These are phyloP conservation scores for Cucumis melo DNA, from an alignment of 306 rosid species.

Conservation along the genomic window DNA sequence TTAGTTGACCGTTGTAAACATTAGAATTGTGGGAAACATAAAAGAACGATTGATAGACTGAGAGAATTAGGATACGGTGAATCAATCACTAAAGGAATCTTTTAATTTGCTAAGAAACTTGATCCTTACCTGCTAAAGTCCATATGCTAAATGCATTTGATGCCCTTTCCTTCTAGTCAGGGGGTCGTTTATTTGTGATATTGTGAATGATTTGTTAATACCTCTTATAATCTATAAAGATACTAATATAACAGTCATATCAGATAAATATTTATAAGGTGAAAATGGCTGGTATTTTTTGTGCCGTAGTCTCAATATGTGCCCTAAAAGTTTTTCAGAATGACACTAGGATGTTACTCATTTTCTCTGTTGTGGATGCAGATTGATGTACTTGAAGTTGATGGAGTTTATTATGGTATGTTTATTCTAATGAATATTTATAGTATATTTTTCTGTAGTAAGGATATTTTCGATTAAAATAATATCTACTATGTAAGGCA, in stretches of 20 bases:
- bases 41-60: background rate
- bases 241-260: background rate
- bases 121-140: background rate
- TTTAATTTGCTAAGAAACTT: background rate
- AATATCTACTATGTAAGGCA: too few species aligned
- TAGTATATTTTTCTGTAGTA: background rate
- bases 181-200: background rate
- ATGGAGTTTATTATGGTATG: constrained; percentile 82
- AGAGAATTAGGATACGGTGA: background rate
- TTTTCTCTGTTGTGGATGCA: constrained; percentile 22
- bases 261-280: background rate
- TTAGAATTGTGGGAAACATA: background rate
- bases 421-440: background rate
- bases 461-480: background rate
- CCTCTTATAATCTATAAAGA: background rate
- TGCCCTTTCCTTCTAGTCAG: background rate
- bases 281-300: background rate
- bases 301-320: background rate
- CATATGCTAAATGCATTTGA: background rate
- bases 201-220: background rate
- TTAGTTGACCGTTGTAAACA: too few species aligned
- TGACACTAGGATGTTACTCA: constrained; percentile 1
- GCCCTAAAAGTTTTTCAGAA: background rate
- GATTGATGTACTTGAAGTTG: constrained; percentile 98
- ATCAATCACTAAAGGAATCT: background rate